A percentile compares a stretch with the other conserved stretches of the same genome.
Evolutionary conservation across 1,139 yeast species (phyloP).

Genomic region (Yamadazyma diddensiae): DNA sequence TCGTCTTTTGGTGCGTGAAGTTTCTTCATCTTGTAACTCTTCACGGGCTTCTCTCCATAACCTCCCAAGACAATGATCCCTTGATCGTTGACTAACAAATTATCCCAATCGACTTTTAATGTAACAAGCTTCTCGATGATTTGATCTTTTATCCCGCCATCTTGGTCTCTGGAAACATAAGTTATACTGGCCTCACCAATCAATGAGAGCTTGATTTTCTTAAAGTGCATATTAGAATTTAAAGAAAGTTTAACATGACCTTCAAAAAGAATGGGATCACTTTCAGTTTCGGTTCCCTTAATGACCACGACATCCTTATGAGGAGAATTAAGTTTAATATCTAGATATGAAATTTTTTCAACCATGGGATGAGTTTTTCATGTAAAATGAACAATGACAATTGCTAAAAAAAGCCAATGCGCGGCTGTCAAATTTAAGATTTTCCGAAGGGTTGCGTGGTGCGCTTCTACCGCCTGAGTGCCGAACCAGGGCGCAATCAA

Average conservation of each 20-base stretch:
- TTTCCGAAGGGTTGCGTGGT: too few relatives aligned
- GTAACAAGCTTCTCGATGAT: conserved; percentile 50
- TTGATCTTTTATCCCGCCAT: conserved; percentile 36
- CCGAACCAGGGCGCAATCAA: neutral
- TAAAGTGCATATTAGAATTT: conserved; percentile 50
- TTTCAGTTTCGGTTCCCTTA: conserved; percentile 57
- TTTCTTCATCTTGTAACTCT: conserved; percentile 12
- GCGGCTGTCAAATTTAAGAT: conserved; percentile 33
- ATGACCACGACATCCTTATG: conserved; percentile 54
- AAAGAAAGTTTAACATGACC: conserved; percentile 59
- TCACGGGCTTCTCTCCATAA: conserved; percentile 34
- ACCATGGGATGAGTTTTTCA: conserved; percentile 54
- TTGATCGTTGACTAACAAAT: conserved; percentile 44
- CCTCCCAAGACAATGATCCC: conserved; percentile 47
- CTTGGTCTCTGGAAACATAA: conserved; percentile 42
- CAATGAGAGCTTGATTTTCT: conserved; percentile 43
- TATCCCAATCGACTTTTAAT: conserved; percentile 58
- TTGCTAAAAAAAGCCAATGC: conserved; percentile 5
- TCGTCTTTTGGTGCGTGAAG: conserved; percentile 4
- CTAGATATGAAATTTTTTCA: conserved; percentile 63
- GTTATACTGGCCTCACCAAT: conserved; percentile 56
- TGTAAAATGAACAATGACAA: neutral
- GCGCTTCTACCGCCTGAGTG: neutral
- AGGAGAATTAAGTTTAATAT: conserved; percentile 43
- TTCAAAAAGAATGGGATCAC: conserved; percentile 49